These are phyloP conservation scores for Trebouxia sp. DNA, from an alignment of 139 green algal genomes.

Conservation along the genomic window DNA sequence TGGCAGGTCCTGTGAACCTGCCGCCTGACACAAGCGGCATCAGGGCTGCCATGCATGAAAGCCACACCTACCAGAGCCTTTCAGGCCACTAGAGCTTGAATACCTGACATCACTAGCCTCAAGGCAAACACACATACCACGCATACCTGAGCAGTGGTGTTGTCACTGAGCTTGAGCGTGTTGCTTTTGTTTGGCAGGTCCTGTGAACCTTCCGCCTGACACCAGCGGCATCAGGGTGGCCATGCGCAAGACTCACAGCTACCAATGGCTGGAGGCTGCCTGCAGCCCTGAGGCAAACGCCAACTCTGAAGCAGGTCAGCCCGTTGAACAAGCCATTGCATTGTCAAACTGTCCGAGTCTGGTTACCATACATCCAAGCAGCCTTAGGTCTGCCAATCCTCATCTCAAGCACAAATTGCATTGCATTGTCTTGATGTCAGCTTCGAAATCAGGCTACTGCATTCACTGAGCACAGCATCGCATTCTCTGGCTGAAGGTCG, in stretches of 20 bases:
- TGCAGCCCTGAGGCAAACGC: neutral
- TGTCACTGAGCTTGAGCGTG: neutral
- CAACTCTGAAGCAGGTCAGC: conserved; percentile 2
- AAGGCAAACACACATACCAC: neutral
- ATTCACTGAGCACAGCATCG: too few species aligned
- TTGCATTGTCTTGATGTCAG: too few species aligned
- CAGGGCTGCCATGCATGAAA: conserved; percentile 7
- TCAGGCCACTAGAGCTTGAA: too few species aligned
- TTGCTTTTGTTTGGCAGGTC: conserved; percentile 9
- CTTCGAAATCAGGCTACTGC: too few species aligned
- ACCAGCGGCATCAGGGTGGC: neutral
- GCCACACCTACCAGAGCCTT: too few species aligned
- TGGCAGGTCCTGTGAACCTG: conserved; percentile 40
- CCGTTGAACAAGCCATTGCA: neutral
- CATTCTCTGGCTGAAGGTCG: too few species aligned
- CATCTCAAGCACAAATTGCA: too few species aligned
- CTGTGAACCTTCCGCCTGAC: conserved; percentile 41
- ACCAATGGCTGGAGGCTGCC: conserved; percentile 36
- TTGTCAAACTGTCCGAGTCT: too few species aligned
- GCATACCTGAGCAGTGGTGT: neutral
- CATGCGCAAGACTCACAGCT: conserved; percentile 37
- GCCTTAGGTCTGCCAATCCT: too few species aligned
- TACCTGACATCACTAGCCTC: too few species aligned
- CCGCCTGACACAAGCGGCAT: conserved; percentile 26
- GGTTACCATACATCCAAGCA: too few species aligned